Conservation (phyloP, 2,329 filamentous ascomycete genomes). For the Aotearoamyces nothofagi region DNA sequence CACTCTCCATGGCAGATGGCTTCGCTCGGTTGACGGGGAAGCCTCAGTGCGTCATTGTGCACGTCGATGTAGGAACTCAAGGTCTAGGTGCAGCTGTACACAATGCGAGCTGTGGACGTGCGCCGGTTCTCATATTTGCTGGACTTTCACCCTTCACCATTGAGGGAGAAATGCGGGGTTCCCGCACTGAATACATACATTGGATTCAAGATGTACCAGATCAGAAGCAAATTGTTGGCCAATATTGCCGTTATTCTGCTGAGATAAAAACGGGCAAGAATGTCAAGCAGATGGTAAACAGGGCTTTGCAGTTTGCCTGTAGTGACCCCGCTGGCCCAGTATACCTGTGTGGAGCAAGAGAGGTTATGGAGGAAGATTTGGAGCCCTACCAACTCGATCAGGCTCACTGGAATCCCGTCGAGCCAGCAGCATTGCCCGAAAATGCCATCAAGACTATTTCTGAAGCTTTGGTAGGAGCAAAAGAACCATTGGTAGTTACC, state of each 20-base stretch:
- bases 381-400: slow-evolving; percentile 42
- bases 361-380: slow-evolving; percentile 58
- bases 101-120: slow-evolving; percentile 55
- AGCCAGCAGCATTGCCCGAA: slow-evolving; percentile 37
- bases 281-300: slow-evolving; percentile 61
- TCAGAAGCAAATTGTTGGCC: slow-evolving; percentile 55
- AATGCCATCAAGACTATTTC: slow-evolving; percentile 42
- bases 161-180: slow-evolving; percentile 55
- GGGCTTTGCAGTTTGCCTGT: slow-evolving; percentile 55
- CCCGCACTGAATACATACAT: slow-evolving; percentile 61
- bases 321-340: slow-evolving; percentile 55
- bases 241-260: slow-evolving; percentile 57
- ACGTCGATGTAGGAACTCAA: slow-evolving; percentile 67
- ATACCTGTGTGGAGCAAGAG: slow-evolving; percentile 50
- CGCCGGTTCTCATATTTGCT: slow-evolving; percentile 57
- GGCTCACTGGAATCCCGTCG: slow-evolving; percentile 43
- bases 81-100: slow-evolving; percentile 59
- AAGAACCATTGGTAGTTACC: slow-evolving; percentile 50
- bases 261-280: slow-evolving; percentile 61
- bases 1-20: slow-evolving; percentile 62
- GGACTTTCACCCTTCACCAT: slow-evolving; percentile 59
- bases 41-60: slow-evolving; percentile 57
- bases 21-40: slow-evolving; percentile 52
- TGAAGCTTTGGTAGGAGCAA: slow-evolving; percentile 24
- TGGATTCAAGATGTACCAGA: slow-evolving; percentile 69